Conservation (phyloP, 1,284 basidiomycete species). For the Exobasidium rhododendri region DNA sequence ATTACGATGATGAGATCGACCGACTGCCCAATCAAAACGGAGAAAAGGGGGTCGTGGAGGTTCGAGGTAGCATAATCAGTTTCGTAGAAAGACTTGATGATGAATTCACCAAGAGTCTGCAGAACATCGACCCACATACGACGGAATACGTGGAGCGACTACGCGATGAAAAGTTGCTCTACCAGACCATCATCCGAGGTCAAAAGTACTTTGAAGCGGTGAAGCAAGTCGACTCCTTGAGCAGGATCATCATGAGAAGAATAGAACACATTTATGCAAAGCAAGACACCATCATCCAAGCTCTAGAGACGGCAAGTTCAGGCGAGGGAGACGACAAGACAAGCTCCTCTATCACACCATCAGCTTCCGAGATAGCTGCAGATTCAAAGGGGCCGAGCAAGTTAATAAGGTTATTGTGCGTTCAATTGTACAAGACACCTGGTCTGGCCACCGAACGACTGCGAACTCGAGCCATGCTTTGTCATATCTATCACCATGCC, state of each 20-base stretch:
- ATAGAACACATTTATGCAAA: conserved; percentile 98
- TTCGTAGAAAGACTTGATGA: conserved; percentile 96
- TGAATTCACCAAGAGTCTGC: conserved; percentile 95
- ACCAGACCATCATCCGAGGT: conserved; percentile 85
- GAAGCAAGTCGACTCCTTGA: conserved; percentile 30
- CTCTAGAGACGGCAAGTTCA: conserved; percentile 67
- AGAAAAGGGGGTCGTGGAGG: conserved; percentile 45
- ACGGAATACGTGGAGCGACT: conserved; percentile 92
- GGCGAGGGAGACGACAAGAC: conserved; percentile 20
- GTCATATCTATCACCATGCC: conserved; percentile 89
- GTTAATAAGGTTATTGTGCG: conserved; percentile 83
- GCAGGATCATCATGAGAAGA: conserved; percentile 84
- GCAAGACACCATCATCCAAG: conserved; percentile 82
- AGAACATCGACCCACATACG: conserved; percentile 97
- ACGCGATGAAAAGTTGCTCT: conserved; percentile 83
- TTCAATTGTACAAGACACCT: conserved; percentile 82
- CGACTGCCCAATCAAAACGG: conserved; percentile 66
- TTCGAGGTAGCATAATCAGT: conserved; percentile 54
- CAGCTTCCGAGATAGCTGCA: conserved; percentile 32
- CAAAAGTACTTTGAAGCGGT: conserved; percentile 71
- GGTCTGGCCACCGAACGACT: conserved; percentile 73
- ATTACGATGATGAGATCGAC: conserved; percentile 89
- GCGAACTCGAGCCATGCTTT: conserved; percentile 92
- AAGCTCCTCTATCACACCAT: conserved; percentile 54
- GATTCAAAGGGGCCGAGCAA: conserved; percentile 59